Percentiles rank a stretch among this genome's conserved stretches.
These are phyloP conservation scores for Kwoniella dendrophila DNA, from an alignment of 768 basidiomycete species.

Conservation along the genomic window DNA sequence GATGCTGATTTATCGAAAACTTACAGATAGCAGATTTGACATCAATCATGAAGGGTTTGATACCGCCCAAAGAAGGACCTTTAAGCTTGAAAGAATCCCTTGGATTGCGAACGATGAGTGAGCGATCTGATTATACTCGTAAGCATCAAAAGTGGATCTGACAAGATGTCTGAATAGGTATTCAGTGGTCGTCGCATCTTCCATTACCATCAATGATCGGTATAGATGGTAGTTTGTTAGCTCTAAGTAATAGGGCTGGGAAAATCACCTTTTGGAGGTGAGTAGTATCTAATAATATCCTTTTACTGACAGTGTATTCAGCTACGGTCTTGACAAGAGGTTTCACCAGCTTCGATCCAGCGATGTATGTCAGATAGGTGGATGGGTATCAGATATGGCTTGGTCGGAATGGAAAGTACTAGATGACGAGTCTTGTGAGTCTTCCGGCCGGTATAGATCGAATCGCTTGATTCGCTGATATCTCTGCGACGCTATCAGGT, in stretches of 20 bases:
- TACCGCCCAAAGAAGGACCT: not conserved
- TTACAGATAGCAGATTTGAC: conserved; percentile 26
- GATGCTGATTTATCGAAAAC: not conserved
- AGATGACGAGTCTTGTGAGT: conserved; percentile 30
- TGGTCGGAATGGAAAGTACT: conserved; percentile 36
- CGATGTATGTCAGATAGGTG: conserved; percentile 2
- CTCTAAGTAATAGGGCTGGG: conserved; percentile 37
- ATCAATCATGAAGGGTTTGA: conserved; percentile 6
- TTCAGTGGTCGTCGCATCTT: conserved; percentile 34
- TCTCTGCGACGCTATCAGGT: conserved; percentile 1
- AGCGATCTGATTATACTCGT: too few species aligned
- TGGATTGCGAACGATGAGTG: conserved; percentile 32
- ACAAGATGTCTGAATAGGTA: conserved; percentile 8
- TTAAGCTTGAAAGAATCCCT: conserved; percentile 18
- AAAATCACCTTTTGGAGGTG: conserved; percentile 38
- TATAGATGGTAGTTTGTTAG: conserved; percentile 37
- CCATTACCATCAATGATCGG: conserved; percentile 19
- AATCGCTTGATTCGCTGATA: not conserved
- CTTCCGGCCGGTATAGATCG: not conserved
- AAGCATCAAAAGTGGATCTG: too few species aligned
- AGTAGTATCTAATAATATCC: conserved; percentile 5
- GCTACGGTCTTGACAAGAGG: conserved; percentile 28
- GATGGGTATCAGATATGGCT: conserved; percentile 32
- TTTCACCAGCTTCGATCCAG: conserved; percentile 11
- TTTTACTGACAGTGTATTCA: not conserved